These are phyloP conservation scores for Leptographium galeiforme DNA, from an alignment of 2,329 filamentous ascomycete species.

Conservation along the genomic window DNA sequence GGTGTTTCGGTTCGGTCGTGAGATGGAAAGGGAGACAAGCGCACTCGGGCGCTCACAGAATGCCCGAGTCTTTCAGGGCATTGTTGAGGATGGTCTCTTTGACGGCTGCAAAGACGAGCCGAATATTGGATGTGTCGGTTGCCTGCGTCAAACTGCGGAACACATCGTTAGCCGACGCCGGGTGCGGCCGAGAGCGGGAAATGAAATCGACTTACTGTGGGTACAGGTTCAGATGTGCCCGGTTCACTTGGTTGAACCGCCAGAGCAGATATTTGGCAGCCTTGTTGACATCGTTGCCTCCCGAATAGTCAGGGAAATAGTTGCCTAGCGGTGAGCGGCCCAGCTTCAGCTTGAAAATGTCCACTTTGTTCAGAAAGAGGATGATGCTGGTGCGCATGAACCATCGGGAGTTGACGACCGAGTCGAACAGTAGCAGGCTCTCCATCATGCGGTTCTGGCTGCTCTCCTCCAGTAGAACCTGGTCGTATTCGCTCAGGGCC, in stretches of 20 bases:
- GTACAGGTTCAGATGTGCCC: conserved; percentile 90
- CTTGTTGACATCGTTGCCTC: conserved; percentile 94
- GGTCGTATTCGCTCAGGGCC: conserved; percentile 94
- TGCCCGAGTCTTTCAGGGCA: conserved; percentile 93
- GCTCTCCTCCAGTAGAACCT: conserved; percentile 90
- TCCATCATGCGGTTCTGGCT: conserved; percentile 99
- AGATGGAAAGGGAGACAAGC: neutral
- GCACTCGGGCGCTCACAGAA: conserved; percentile 45
- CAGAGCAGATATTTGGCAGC: conserved; percentile 95
- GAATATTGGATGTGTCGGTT: conserved; percentile 96
- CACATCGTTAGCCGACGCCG: neutral
- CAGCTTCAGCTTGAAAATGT: conserved; percentile 93
- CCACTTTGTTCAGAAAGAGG: conserved; percentile 96
- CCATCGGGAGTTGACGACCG: conserved; percentile 96
- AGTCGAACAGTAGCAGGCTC: conserved; percentile 89
- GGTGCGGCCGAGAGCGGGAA: neutral
- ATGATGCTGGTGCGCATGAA: conserved; percentile 99
- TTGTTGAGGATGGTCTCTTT: conserved; percentile 99
- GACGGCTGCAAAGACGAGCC: conserved; percentile 91
- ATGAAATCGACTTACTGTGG: conserved; percentile 61
- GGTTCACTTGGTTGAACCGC: conserved; percentile 97
- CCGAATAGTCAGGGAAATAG: conserved; percentile 97
- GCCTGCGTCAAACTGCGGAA: conserved; percentile 80
- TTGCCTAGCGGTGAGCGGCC: conserved; percentile 78
- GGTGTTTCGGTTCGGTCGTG: neutral